Evolutionary conservation across 2,329 filamentous ascomycete genomes (phyloP), one percentile per base, ranked within the genome.

Genomic region (Pyrenophora tritici-repentis): DNA sequence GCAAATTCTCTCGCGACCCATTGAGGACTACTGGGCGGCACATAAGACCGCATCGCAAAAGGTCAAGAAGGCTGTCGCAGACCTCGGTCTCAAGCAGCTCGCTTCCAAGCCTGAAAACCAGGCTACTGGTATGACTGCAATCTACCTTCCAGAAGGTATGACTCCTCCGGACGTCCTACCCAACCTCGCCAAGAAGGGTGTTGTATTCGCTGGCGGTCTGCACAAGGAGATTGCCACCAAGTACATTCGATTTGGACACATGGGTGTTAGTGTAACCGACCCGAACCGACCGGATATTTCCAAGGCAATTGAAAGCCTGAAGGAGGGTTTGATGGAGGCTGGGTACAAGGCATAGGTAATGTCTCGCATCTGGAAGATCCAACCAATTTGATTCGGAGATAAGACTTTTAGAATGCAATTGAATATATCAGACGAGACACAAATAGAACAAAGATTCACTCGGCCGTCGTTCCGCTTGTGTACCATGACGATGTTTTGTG

Each of bases 111-210:
- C 89, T 0, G 91, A 93, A 66, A 89, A 96, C 75, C 93, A 97
- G 78, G 91, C 94, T 35, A 93, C 96, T 74, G 91, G 90, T 66
- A 99, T 99, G 94, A 99, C 94, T 3, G 93, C 94, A 51, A 94
- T 99, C 62, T 97, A 94, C 76, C 83, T 99, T 47, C 94, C 94
- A 1, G 90, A 97, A 55, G 87, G 83, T 34, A 78, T 97, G 45
- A 86, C 87, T 63, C 87, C 89, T 24, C 83, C 91, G 2, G 90
- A 96, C 60, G 80, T 99, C 29, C 81, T 99, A 45, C 92, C 94
- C 10, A 91, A 86, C 70, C 79, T 99, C 57, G 76, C 90, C 56
- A 90, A 89, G 78, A 92, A 89, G 75, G 91, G 91, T 24, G 89
- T 99, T 34, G 85, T 99, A 53, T 97, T 97, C 72, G 94, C 94